These are phyloP conservation scores for Penicillium arizonense DNA, from an alignment of 495 filamentous ascomycete genomes.

Conservation along the genomic window DNA sequence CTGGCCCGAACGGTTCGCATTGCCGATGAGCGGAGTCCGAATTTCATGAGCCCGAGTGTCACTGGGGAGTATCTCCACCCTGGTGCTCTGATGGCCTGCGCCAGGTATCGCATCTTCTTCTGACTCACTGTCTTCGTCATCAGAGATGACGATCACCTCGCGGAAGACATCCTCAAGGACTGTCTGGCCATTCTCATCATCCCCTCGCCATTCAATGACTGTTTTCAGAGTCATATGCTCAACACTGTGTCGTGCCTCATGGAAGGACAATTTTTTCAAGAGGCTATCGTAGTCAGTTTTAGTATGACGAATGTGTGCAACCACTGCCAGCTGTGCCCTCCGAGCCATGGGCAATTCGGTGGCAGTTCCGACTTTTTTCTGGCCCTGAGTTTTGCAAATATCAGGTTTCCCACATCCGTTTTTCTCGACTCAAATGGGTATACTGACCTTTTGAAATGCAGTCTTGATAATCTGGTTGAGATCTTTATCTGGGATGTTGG, in stretches of 20 bases:
- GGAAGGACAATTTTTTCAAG: conserved; percentile 60
- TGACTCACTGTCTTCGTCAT: conserved; percentile 68
- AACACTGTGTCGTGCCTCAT: conserved; percentile 67
- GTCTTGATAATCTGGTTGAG: conserved; percentile 73
- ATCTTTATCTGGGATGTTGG: conserved; percentile 78
- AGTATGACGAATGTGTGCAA: conserved; percentile 81
- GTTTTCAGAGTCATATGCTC: conserved; percentile 69
- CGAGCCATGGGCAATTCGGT: conserved; percentile 64
- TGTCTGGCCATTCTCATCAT: conserved; percentile 72
- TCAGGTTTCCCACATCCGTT: conserved; percentile 17
- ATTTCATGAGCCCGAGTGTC: conserved; percentile 33
- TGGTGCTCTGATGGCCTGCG: conserved; percentile 26
- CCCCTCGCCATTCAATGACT: conserved; percentile 83
- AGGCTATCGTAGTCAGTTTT: conserved; percentile 86
- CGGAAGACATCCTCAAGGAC: conserved; percentile 77
- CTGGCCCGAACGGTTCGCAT: conserved; percentile 12
- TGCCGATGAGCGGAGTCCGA: conserved; percentile 28
- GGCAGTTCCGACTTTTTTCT: conserved; percentile 66
- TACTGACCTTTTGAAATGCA: conserved; percentile 78
- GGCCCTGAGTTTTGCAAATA: conserved; percentile 35
- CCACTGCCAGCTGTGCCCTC: conserved; percentile 77
- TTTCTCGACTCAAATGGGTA: conserved; percentile 8
- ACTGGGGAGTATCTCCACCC: conserved; percentile 41
- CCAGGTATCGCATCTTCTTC: conserved; percentile 36
- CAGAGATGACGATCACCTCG: conserved; percentile 79